Evolutionary conservation across 192 early-diverging fungal genomes (phyloP), one percentile per base, ranked within the genome.

Genomic region (Irineochytrium annulatum): DNA sequence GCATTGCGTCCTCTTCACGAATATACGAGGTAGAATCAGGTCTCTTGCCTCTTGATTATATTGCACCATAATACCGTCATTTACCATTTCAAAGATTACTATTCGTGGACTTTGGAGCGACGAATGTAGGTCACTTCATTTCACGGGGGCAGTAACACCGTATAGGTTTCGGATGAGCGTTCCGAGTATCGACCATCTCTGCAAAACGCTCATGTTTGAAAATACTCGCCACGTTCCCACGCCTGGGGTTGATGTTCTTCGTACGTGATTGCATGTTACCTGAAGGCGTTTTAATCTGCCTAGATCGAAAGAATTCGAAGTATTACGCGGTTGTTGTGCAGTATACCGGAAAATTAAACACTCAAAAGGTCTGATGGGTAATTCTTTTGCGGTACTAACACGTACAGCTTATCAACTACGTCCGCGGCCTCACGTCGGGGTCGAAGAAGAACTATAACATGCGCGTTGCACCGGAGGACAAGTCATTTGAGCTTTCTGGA

Each of bases 141-240:
- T 19, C 1, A 45, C 65, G 16, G n/a, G 28, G 14, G 6, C 35
- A 17, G 11, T 27, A 35, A 17, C 58, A 16, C 29, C 51, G 79
- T 31, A 27, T 2, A 60, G 79, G 28, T 72, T 81, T 19, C 68
- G 81, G 29, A 68, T 91, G 54, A 34, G 46, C 0, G 89, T 86
- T 3, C 92, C 92, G 3, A 86, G 86, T 11, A 71, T 76, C 3
- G 76, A 73, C 26, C 92, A 96, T 52, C 74, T 97, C 44, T 97
- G 94, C 79, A 97, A 97, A 62, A 84, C 86, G 3, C 73, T 97
- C 0, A 70, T 95, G 4, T 79, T 97, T 55, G 91, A 94, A 67
- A 97, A 97, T 77, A 97, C 91, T 27, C 81, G 86, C 8, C 89
- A 84, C 58, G 65, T 60, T 63, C 57, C 45, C 26, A 72, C 29